Evolutionary conservation across 768 basidiomycete genomes (phyloP).

Genomic region (Mycena floridula): DNA sequence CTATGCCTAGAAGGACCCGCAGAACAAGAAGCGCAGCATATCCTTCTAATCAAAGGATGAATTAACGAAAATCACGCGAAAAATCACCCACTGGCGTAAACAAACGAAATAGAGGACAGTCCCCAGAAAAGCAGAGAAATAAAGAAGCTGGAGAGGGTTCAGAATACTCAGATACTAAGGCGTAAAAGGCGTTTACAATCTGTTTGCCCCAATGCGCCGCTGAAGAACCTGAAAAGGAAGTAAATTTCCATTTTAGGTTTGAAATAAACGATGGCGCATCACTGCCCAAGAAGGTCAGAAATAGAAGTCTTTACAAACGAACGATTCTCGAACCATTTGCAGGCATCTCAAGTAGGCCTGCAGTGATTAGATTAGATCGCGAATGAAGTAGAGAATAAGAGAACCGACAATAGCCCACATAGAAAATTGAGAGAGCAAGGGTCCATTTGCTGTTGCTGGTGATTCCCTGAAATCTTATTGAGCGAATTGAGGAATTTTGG

Average conservation of each 20-base stretch:
- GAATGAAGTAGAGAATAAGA: too few relatives aligned
- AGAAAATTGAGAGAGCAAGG: conserved; percentile 50
- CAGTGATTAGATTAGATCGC: too few relatives aligned
- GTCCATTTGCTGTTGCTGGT: conserved; percentile 52
- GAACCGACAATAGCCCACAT: conserved; percentile 49
- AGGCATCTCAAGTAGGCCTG: too few relatives aligned
- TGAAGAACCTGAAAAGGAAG: too few relatives aligned
- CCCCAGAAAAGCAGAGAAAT: conserved; percentile 49
- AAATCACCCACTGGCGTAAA: conserved; percentile 52
- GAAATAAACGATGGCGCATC: too few relatives aligned
- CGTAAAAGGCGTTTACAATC: conserved; percentile 33
- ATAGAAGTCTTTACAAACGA: conserved; percentile 44
- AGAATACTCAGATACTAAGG: neutral
- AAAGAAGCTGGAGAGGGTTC: conserved; percentile 38
- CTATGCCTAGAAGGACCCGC: conserved; percentile 52
- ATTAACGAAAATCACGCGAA: too few relatives aligned
- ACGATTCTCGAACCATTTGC: too few relatives aligned
- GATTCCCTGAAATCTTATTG: conserved; percentile 30
- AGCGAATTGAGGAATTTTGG: neutral
- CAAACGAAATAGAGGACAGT: conserved; percentile 42
- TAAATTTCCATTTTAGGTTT: too few relatives aligned
- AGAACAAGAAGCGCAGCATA: too few relatives aligned
- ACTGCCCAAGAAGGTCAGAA: too few relatives aligned
- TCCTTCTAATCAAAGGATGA: too few relatives aligned
- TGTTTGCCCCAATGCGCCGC: conserved; percentile 49